These are phyloP conservation scores for Meyerozyma carpophila DNA, from an alignment of 1,139 yeast species.

Conservation along the genomic window DNA sequence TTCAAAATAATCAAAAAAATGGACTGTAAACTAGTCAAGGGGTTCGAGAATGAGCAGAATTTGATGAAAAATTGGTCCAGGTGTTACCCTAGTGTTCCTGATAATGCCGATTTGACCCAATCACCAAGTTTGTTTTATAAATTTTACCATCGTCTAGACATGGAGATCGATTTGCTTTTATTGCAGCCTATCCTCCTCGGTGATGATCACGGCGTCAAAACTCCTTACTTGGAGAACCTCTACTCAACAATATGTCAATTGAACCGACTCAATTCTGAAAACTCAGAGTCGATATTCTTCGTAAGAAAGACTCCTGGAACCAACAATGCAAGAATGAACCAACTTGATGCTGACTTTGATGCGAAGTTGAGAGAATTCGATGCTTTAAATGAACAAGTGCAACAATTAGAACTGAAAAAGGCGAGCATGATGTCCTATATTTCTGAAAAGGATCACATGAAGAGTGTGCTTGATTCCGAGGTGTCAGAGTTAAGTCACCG, in stretches of 20 bases:
- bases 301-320: slow-evolving; percentile 15
- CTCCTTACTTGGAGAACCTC: slow-evolving; percentile 84
- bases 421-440: not conserved
- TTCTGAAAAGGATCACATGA: not conserved
- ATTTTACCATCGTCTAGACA: slow-evolving; percentile 46
- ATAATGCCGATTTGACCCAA: slow-evolving; percentile 28
- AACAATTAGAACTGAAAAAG: not conserved
- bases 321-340: slow-evolving; percentile 4
- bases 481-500: not conserved
- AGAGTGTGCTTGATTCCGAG: not conserved
- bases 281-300: slow-evolving; percentile 28
- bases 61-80: slow-evolving; percentile 50
- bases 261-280: slow-evolving; percentile 40
- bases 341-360: slow-evolving; percentile 7
- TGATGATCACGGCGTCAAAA: slow-evolving; percentile 77
- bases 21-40: slow-evolving; percentile 68
- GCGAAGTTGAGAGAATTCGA: slow-evolving; percentile 4
- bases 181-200: slow-evolving; percentile 84
- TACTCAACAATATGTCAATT: slow-evolving; percentile 76
- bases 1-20: slow-evolving; percentile 69
- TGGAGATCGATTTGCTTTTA: slow-evolving; percentile 68
- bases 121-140: slow-evolving; percentile 58
- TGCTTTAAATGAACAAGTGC: not conserved
- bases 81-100: slow-evolving; percentile 29
- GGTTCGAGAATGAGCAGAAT: slow-evolving; percentile 59